Percentiles rank a stretch among this genome's conserved stretches.
Evolutionary conservation across 768 basidiomycete species (phyloP).

Genomic region (Psilocybe sp.): DNA sequence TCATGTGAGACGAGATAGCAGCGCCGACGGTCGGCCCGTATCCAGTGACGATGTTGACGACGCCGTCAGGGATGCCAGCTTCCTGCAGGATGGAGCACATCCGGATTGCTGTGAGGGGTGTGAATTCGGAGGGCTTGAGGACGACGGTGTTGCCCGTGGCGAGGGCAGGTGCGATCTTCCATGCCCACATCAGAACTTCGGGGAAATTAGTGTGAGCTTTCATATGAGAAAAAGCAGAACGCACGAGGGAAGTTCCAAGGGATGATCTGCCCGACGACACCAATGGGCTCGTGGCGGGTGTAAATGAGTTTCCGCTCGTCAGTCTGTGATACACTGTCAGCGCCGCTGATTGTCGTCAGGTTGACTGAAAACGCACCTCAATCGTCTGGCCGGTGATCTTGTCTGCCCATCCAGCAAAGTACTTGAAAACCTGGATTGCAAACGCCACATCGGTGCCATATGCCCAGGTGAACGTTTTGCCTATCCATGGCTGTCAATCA

Average conservation of each 20-base stretch:
- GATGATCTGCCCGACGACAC: slow-evolving; percentile 54
- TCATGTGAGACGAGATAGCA: slow-evolving; percentile 62
- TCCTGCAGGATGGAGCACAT: slow-evolving; percentile 52
- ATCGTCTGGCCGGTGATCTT: slow-evolving; percentile 77
- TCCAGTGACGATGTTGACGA: slow-evolving; percentile 70
- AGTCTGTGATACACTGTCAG: slow-evolving; percentile 34
- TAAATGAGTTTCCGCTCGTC: slow-evolving; percentile 57
- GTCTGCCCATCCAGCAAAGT: slow-evolving; percentile 91
- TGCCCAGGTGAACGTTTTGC: slow-evolving; percentile 55
- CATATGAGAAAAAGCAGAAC: background rate
- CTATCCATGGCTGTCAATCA: slow-evolving; percentile 22
- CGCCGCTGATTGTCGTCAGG: background rate
- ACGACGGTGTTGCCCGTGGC: slow-evolving; percentile 74
- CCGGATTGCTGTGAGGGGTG: slow-evolving; percentile 62
- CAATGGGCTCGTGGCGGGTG: slow-evolving; percentile 66
- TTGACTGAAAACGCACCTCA: slow-evolving; percentile 35
- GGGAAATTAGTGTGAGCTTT: background rate
- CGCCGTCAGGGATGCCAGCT: slow-evolving; percentile 76
- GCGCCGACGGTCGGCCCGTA: slow-evolving; percentile 58
- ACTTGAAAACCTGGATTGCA: slow-evolving; percentile 54
- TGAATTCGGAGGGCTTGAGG: slow-evolving; percentile 61
- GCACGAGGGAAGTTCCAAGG: slow-evolving; percentile 37
- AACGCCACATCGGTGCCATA: slow-evolving; percentile 46
- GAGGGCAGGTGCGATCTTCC: slow-evolving; percentile 75
- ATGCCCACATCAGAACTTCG: slow-evolving; percentile 45